These are phyloP conservation scores for Macadamia tetraphylla DNA, from an alignment of 164 flowering plant species.

Conservation along the genomic window DNA sequence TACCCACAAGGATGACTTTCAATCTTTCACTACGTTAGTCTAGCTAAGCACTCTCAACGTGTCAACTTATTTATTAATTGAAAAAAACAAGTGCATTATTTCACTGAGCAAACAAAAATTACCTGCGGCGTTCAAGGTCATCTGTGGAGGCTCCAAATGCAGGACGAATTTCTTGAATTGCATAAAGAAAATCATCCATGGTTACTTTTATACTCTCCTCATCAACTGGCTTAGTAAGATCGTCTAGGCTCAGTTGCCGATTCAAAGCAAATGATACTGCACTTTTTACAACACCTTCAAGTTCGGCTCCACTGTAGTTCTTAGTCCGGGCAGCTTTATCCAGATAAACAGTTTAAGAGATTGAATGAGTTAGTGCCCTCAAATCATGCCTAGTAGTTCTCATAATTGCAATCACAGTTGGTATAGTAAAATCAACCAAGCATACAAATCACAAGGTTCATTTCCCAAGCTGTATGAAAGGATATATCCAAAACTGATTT, in stretches of 20 bases:
- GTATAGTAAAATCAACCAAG: not conserved
- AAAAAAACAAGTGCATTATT: not conserved
- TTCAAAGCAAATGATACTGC: slow-evolving; percentile 96
- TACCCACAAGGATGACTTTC: too few species aligned
- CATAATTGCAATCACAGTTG: not conserved
- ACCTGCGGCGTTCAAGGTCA: slow-evolving; percentile 94
- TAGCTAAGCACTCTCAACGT: too few species aligned
- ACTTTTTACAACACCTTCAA: slow-evolving; percentile 99
- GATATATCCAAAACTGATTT: too few species aligned
- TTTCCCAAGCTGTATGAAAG: too few species aligned
- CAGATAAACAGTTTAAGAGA: slow-evolving; percentile 6
- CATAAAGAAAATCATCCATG: slow-evolving; percentile 87
- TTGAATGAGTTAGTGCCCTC: not conserved
- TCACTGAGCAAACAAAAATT: not conserved
- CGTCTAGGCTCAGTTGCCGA: slow-evolving; percentile 80
- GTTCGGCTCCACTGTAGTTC: slow-evolving; percentile 97
- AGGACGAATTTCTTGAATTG: slow-evolving; percentile 73
- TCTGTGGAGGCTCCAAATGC: slow-evolving; percentile 99
- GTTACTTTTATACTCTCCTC: slow-evolving; percentile 94
- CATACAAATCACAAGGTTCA: not conserved
- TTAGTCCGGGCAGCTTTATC: slow-evolving; percentile 91
- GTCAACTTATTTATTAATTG: not conserved
- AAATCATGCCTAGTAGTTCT: not conserved
- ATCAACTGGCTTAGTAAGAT: slow-evolving; percentile 88
- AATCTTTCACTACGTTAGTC: too few species aligned